These are phyloP conservation scores for Ophiostoma sp. DNA, from an alignment of 2,329 filamentous ascomycete genomes.

Conservation along the genomic window DNA sequence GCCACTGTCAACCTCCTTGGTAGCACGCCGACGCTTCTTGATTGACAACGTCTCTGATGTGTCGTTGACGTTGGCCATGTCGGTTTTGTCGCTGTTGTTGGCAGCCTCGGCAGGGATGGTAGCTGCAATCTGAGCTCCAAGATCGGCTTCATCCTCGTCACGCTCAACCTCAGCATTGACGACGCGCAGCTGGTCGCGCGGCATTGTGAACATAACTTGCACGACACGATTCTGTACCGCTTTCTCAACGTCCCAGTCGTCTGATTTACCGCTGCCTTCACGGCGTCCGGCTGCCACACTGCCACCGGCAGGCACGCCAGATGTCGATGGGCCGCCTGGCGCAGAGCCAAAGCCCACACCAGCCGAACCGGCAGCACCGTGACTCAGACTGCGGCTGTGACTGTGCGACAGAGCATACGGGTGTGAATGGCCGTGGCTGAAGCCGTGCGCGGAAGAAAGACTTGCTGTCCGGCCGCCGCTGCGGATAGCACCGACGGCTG, in stretches of 20 bases:
- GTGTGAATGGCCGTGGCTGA: neutral
- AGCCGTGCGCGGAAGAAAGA: constrained; percentile 16
- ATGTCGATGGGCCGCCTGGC: neutral
- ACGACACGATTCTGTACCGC: constrained; percentile 66
- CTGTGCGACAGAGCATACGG: neutral
- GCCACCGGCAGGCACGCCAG: neutral
- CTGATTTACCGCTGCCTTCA: constrained; percentile 31
- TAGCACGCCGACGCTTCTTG: neutral
- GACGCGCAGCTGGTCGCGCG: constrained; percentile 78
- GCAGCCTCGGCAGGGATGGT: neutral
- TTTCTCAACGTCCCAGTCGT: constrained; percentile 71
- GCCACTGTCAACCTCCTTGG: neutral
- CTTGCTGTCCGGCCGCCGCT: constrained; percentile 21
- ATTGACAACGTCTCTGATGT: neutral
- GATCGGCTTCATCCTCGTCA: constrained; percentile 28
- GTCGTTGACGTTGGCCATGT: constrained; percentile 6
- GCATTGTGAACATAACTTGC: constrained; percentile 90
- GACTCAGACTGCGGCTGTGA: constrained; percentile 11
- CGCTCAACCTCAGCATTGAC: constrained; percentile 66
- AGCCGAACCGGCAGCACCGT: neutral
- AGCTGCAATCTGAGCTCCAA: neutral
- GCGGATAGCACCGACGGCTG: constrained; percentile 25
- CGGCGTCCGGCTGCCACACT: constrained; percentile 23
- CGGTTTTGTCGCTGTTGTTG: constrained; percentile 8
- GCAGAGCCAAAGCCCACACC: neutral